Conservation (phyloP, 2,329 filamentous ascomycete genomes). For the Fusarium globosum region DNA sequence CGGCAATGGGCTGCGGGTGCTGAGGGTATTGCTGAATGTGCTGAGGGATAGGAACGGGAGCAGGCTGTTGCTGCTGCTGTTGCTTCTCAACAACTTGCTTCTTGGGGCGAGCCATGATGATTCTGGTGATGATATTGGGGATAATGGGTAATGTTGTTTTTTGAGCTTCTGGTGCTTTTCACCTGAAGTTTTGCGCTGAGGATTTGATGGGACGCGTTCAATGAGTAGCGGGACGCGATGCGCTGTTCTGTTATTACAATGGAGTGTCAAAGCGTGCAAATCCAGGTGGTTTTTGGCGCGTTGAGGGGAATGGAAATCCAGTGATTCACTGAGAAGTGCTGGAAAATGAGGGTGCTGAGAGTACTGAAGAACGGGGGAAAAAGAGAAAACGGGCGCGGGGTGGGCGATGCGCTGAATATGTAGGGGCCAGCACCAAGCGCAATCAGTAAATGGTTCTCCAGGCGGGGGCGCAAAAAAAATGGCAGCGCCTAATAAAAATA, state of each 20-base stretch:
- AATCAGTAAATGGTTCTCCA: conserved; percentile 48
- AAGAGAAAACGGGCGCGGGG: conserved; percentile 47
- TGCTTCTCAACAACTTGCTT: conserved; percentile 53
- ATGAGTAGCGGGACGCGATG: conserved; percentile 33
- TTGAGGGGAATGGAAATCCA: conserved; percentile 36
- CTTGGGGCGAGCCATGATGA: conserved; percentile 58
- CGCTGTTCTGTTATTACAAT: conserved; percentile 29
- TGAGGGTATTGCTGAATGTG: conserved; percentile 38
- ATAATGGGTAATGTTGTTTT: neutral
- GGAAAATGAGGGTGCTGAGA: conserved; percentile 44
- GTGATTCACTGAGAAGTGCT: conserved; percentile 36
- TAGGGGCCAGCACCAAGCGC: conserved; percentile 47
- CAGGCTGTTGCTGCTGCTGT: conserved; percentile 48
- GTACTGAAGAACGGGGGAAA: conserved; percentile 48
- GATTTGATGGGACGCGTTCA: conserved; percentile 25
- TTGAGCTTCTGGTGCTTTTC: conserved; percentile 11
- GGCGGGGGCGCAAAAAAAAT: conserved; percentile 37
- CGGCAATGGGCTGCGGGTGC: conserved; percentile 45
- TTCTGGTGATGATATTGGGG: conserved; percentile 4
- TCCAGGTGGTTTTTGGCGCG: conserved; percentile 44
- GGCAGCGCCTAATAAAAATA: conserved; percentile 28
- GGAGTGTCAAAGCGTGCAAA: conserved; percentile 41
- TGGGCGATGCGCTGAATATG: conserved; percentile 52
- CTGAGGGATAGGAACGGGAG: conserved; percentile 47
- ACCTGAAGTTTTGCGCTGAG: conserved; percentile 10